Conservation (phyloP, 2,329 filamentous ascomycete genomes). For the Pleomassaria siparia region DNA sequence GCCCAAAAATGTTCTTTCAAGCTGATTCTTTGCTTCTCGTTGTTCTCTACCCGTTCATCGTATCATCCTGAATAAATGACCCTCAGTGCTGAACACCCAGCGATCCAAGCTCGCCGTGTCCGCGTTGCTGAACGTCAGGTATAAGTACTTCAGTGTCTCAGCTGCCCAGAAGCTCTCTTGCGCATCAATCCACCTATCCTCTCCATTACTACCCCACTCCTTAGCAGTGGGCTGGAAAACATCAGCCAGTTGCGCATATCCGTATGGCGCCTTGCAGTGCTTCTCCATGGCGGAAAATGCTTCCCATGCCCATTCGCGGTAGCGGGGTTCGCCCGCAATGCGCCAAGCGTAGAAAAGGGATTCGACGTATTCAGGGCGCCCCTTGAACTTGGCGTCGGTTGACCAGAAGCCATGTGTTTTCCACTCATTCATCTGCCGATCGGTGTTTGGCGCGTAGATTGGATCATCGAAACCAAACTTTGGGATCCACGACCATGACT, state of each 20-base stretch:
- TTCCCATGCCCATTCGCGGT: slow-evolving; percentile 47
- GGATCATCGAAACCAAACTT: slow-evolving; percentile 37
- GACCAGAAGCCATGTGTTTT: slow-evolving; percentile 37
- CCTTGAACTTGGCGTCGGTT: slow-evolving; percentile 33
- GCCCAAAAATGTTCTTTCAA: no score
- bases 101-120: slow-evolving; percentile 42
- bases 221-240: slow-evolving; percentile 28
- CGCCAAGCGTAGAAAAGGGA: slow-evolving; percentile 46
- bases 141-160: slow-evolving; percentile 47
- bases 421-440: slow-evolving; percentile 32
- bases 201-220: slow-evolving; percentile 22
- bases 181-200: slow-evolving; percentile 37
- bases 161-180: slow-evolving; percentile 45
- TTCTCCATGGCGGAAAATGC: slow-evolving; percentile 41
- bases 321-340: slow-evolving; percentile 43
- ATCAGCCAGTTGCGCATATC: slow-evolving; percentile 42
- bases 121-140: slow-evolving; percentile 41
- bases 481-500: slow-evolving; percentile 43
- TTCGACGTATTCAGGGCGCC: slow-evolving; percentile 45
- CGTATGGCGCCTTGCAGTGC: slow-evolving; percentile 42
- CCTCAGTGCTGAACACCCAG: slow-evolving; percentile 50
- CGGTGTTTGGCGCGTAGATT: slow-evolving; percentile 28
- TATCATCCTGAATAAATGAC: slow-evolving; percentile 44
- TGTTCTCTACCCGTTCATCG: slow-evolving; percentile 17
- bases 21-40: background rate